Evolutionary conservation across 176 grass and related monocot genomes (phyloP).

Genomic region (Avena atlantica): DNA sequence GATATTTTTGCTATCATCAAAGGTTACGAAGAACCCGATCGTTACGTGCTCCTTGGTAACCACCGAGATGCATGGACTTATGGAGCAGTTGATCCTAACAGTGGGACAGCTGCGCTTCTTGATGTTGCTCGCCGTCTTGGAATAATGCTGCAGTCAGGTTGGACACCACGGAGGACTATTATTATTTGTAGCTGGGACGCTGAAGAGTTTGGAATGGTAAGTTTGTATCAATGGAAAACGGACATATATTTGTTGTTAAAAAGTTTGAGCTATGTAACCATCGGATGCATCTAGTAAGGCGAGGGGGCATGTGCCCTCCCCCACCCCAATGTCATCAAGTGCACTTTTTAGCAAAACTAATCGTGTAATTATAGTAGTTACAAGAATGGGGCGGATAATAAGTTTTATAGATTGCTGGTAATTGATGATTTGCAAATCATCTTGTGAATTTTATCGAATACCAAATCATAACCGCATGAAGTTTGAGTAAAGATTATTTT

Average conservation of each 20-base stretch:
- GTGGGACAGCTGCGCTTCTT: slow-evolving; percentile 87
- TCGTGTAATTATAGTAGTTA: not conserved
- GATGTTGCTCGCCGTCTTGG: slow-evolving; percentile 80
- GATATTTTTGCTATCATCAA: slow-evolving; percentile 74
- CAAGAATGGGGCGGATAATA: not conserved
- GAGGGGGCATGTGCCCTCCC: not conserved
- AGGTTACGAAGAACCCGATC: slow-evolving; percentile 83
- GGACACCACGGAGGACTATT: slow-evolving; percentile 87
- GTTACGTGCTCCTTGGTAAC: slow-evolving; percentile 93
- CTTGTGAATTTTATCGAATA: not conserved
- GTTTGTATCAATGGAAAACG: slow-evolving; percentile 30
- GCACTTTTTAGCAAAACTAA: no score
- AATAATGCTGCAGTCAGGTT: slow-evolving; percentile 76
- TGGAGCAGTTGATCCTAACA: slow-evolving; percentile 96
- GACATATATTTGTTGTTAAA: not conserved
- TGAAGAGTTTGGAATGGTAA: slow-evolving; percentile 99
- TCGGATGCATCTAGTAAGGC: not conserved
- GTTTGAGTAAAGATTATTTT: not conserved
- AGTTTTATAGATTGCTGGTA: slow-evolving; percentile 6
- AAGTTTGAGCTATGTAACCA: not conserved
- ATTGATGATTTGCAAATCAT: not conserved
- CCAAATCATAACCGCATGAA: slow-evolving; percentile 13
- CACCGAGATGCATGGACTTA: slow-evolving; percentile 98
- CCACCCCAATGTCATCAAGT: no score
- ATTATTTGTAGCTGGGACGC: slow-evolving; percentile 97